These are phyloP conservation scores for Neurospora hispaniola DNA, from an alignment of 495 filamentous ascomycete genomes.

Conservation along the genomic window DNA sequence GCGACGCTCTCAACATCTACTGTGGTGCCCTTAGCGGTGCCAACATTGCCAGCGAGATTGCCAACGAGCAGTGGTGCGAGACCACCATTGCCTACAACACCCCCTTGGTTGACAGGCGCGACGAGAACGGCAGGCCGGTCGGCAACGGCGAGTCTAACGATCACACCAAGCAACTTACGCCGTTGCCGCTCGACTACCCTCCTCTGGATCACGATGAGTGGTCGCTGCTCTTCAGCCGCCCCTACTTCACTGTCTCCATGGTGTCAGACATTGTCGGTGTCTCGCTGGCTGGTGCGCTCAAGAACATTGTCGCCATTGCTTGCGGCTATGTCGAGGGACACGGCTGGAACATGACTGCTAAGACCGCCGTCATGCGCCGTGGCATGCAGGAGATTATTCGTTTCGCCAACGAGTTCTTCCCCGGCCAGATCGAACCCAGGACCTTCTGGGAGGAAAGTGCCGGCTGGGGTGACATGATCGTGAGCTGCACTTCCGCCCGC, in stretches of 20 bases:
- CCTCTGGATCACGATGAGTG: conserved; percentile 69
- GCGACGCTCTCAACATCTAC: conserved; percentile 83
- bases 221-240: conserved; percentile 82
- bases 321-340: conserved; percentile 92
- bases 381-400: conserved; percentile 90
- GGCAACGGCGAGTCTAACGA: conserved; percentile 49
- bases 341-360: conserved; percentile 97
- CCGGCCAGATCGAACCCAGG: conserved; percentile 58
- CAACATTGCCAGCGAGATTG: conserved; percentile 94
- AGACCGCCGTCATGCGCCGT: conserved; percentile 92
- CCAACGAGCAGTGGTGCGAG: conserved; percentile 89
- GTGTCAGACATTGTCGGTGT: conserved; percentile 90
- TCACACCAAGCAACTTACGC: conserved; percentile 45
- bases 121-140: conserved; percentile 40
- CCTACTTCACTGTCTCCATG: conserved; percentile 94
- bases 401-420: conserved; percentile 89
- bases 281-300: conserved; percentile 88
- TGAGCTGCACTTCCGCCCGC: conserved; percentile 78
- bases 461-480: conserved; percentile 93
- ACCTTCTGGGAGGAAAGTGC: conserved; percentile 96
- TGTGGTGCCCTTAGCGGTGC: conserved; percentile 92
- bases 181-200: conserved; percentile 70
- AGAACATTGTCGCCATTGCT: conserved; percentile 93
- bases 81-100: conserved; percentile 96
- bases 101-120: conserved; percentile 55